These are phyloP conservation scores for Sutorius eximius DNA, from an alignment of 1,284 basidiomycete genomes.

Conservation along the genomic window DNA sequence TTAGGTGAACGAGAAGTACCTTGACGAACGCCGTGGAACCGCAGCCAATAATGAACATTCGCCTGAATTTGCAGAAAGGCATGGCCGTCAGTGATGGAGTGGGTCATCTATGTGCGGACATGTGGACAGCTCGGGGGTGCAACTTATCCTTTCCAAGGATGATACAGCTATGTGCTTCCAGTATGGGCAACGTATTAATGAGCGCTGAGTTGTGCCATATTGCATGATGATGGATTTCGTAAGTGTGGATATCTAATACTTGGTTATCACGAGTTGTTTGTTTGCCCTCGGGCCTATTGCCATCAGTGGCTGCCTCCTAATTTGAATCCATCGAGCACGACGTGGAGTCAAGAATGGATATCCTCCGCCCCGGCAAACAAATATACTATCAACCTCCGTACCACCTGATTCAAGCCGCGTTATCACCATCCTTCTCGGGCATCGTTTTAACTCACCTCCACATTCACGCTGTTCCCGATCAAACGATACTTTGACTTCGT, in stretches of 20 bases:
- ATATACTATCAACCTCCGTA: conserved; percentile 28
- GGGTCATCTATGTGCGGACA: too few relatives aligned
- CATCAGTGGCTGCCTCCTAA: neutral
- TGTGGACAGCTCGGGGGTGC: too few relatives aligned
- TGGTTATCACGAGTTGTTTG: neutral
- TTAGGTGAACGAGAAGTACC: conserved; percentile 36
- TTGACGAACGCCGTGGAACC: conserved; percentile 84
- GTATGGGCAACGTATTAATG: neutral
- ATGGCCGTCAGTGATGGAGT: neutral
- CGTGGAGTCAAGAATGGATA: neutral
- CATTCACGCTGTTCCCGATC: conserved; percentile 80
- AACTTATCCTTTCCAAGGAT: neutral
- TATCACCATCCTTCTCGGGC: neutral
- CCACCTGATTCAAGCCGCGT: conserved; percentile 21
- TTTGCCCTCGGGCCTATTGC: neutral
- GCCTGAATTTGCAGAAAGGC: conserved; percentile 18
- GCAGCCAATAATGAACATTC: conserved; percentile 72
- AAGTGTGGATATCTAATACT: neutral
- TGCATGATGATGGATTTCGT: neutral
- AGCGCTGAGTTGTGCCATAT: neutral
- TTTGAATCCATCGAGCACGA: neutral
- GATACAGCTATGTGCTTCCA: neutral
- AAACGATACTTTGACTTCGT: conserved; percentile 68
- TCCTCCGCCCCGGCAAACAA: conserved; percentile 16
- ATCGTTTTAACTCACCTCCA: conserved; percentile 44